These are phyloP conservation scores for Metrosideros polymorpha DNA, from an alignment of 441 rosid genomes.

Conservation along the genomic window DNA sequence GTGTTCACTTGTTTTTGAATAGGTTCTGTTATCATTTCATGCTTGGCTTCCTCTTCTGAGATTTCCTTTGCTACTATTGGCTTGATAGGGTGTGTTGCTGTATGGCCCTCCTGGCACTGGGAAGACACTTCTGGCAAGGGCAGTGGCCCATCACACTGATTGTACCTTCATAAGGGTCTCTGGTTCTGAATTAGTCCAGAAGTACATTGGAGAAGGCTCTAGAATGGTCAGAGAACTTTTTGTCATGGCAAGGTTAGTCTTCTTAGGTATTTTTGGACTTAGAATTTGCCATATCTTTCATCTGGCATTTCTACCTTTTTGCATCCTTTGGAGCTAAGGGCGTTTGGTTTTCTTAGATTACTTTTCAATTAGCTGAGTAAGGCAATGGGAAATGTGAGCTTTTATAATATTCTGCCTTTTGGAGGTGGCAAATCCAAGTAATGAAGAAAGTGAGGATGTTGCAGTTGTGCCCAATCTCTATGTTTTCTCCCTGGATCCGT, in stretches of 20 bases:
- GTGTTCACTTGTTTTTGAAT: background rate
- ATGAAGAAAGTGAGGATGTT: background rate
- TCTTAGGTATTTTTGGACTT: background rate
- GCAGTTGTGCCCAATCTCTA: background rate
- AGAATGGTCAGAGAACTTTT: slow-evolving; percentile 98
- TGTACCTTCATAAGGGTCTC: slow-evolving; percentile 98
- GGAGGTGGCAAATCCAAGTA: background rate
- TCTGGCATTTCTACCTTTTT: background rate
- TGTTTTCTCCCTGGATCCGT: background rate
- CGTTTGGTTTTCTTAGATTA: background rate
- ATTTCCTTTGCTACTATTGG: background rate
- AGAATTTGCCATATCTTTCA: background rate
- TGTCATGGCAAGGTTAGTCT: slow-evolving; percentile 91
- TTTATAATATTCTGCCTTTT: background rate
- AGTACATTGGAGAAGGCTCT: slow-evolving; percentile 96
- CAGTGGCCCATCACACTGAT: slow-evolving; percentile 96
- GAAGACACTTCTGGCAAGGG: slow-evolving; percentile 89
- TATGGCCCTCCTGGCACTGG: slow-evolving; percentile 99
- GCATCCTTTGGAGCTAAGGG: background rate
- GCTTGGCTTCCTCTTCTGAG: background rate
- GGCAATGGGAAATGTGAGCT: background rate
- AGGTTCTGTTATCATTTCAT: background rate
- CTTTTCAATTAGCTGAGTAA: background rate
- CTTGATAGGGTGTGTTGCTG: slow-evolving; percentile 72
- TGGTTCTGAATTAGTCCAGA: slow-evolving; percentile 92